phyloP scores from a whole-genome alignment of 2,329 filamentous ascomycete species.

The Incumbomyces delicatus region DNA sequence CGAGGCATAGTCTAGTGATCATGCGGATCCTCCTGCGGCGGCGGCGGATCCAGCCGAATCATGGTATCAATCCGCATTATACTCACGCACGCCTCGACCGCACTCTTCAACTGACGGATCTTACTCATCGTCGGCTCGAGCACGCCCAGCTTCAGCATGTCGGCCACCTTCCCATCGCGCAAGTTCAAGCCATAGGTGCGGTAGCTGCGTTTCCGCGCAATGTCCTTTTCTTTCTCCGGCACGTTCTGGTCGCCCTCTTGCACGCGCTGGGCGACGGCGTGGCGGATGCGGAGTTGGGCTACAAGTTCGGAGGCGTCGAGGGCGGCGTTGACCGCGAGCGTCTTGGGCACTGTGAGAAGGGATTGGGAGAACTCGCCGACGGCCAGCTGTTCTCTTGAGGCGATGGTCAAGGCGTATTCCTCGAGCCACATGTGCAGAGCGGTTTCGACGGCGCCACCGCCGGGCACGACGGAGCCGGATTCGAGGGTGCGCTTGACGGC shows the following conservation, averaged over 20 bases:
- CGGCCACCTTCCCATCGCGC: constrained; percentile 76
- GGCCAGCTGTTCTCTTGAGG: constrained; percentile 91
- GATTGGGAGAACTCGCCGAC: constrained; percentile 96
- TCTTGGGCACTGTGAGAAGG: constrained; percentile 90
- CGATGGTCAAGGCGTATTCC: constrained; percentile 94
- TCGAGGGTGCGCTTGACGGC: constrained; percentile 96
- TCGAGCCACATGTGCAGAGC: constrained; percentile 98
- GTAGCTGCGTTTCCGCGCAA: constrained; percentile 92
- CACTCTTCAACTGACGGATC: constrained; percentile 94
- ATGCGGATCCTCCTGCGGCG: constrained; percentile 52
- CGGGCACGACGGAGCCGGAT: constrained; percentile 91
- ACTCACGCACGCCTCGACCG: constrained; percentile 94
- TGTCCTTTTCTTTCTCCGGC: constrained; percentile 78
- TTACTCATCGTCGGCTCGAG: constrained; percentile 97
- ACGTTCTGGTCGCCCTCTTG: constrained; percentile 60
- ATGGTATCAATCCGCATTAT: constrained; percentile 99
- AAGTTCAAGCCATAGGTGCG: constrained; percentile 97
- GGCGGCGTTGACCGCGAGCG: constrained; percentile 89
- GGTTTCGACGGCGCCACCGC: constrained; percentile 95
- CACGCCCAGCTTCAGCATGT: constrained; percentile 89
- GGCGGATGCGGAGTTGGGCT: constrained; percentile 85
- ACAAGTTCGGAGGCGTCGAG: constrained; percentile 94
- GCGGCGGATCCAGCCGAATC: constrained; percentile 85
- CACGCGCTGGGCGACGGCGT: constrained; percentile 87
- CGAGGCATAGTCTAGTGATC: no score